Evolutionary conservation across 352 stramenopile genomes (phyloP).

Genomic region (Saprolegnia parasitica): DNA sequence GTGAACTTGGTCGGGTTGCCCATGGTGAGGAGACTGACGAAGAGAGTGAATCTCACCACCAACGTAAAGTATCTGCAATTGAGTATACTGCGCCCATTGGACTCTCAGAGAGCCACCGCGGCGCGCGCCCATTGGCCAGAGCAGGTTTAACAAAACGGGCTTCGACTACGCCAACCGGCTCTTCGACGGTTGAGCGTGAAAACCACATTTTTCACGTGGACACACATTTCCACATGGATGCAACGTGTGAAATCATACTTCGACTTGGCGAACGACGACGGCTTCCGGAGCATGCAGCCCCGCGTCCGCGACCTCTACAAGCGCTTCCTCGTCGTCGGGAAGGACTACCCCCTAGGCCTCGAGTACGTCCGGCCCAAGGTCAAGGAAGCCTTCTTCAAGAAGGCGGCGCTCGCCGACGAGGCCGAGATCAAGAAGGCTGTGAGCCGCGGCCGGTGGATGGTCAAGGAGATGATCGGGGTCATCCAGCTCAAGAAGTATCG

Average conservation of each 20-base stretch:
- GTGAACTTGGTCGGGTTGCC: not conserved
- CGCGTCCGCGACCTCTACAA: conserved; percentile 96
- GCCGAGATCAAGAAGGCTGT: conserved; percentile 90
- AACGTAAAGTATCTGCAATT: not conserved
- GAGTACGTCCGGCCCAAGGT: conserved; percentile 87
- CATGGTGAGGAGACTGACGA: not conserved
- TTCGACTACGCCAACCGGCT: no score
- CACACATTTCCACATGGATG: no score
- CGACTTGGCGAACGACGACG: not conserved
- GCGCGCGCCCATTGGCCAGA: no score
- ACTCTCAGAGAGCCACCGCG: no score
- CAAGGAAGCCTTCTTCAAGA: conserved; percentile 89
- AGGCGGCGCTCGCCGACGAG: conserved; percentile 59
- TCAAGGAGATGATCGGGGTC: conserved; percentile 94
- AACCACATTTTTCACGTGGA: no score
- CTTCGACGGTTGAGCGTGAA: no score
- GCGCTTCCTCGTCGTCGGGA: conserved; percentile 88
- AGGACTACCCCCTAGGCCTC: conserved; percentile 92
- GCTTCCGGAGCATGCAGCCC: conserved; percentile 70
- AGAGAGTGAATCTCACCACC: not conserved
- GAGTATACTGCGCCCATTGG: not conserved
- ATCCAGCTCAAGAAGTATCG: conserved; percentile 98
- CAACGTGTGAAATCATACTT: no score
- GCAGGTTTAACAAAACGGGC: no score
- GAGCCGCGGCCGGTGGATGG: conserved; percentile 88